phyloP scores from a whole-genome alignment of 2,329 filamentous ascomycete species.

The Epichloe amarillans region DNA sequence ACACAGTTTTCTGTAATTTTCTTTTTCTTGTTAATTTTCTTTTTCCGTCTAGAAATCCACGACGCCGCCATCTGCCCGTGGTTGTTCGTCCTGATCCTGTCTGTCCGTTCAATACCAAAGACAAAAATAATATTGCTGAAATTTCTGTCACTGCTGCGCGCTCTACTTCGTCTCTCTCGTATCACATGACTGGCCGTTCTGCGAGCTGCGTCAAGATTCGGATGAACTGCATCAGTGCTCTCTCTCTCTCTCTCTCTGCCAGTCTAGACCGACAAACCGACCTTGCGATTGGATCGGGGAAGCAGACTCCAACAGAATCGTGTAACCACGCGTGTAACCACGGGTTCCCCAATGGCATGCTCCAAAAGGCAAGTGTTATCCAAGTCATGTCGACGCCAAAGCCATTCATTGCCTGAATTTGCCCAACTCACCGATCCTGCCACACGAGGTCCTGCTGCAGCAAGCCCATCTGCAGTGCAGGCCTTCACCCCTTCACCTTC shows the following conservation, averaged over 20 bases:
- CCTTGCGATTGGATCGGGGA: neutral
- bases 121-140: neutral
- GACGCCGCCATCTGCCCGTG: neutral
- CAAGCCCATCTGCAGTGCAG: constrained; percentile 3
- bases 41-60: constrained; percentile 1
- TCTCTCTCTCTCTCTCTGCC: too few species aligned
- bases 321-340: neutral
- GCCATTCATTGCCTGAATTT: neutral
- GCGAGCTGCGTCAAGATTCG: neutral
- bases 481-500: neutral
- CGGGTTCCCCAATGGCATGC: neutral
- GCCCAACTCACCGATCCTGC: constrained; percentile 1
- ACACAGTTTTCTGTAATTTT: neutral
- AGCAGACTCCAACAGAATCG: neutral
- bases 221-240: neutral
- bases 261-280: neutral
- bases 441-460: neutral
- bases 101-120: neutral
- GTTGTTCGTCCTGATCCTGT: neutral
- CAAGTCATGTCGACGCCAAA: neutral
- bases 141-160: neutral
- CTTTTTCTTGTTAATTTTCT: neutral
- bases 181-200: neutral
- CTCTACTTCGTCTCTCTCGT: neutral
- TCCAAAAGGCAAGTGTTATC: neutral